phyloP scores from a whole-genome alignment of 2,329 filamentous ascomycete genomes.

The Pseudogymnoascus sp. region DNA sequence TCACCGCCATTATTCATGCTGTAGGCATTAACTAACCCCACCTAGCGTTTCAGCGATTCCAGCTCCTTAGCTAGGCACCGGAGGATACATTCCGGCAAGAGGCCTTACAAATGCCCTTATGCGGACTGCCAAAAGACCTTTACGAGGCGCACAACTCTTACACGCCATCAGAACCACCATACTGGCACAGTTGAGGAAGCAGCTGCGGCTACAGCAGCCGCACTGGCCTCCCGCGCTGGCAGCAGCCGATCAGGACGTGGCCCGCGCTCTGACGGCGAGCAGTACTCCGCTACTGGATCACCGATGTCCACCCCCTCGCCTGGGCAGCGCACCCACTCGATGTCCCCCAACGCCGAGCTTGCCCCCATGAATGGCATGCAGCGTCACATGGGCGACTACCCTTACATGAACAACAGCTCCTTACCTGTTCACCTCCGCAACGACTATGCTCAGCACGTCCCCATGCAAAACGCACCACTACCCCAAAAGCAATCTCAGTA shows the following conservation, averaged over 20 bases:
- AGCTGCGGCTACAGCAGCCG: slow-evolving; percentile 78
- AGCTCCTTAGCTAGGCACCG: slow-evolving; percentile 89
- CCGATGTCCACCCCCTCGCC: slow-evolving; percentile 77
- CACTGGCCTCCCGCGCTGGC: slow-evolving; percentile 49
- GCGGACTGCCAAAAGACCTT: slow-evolving; percentile 98
- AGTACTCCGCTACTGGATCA: slow-evolving; percentile 63
- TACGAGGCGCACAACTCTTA: slow-evolving; percentile 88
- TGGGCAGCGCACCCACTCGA: slow-evolving; percentile 61
- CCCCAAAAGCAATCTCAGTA: slow-evolving; percentile 26
- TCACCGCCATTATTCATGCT: not conserved
- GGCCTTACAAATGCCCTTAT: slow-evolving; percentile 95
- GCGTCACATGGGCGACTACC: slow-evolving; percentile 43
- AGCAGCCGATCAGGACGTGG: slow-evolving; percentile 36
- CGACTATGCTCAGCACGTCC: slow-evolving; percentile 36
- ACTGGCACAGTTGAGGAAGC: slow-evolving; percentile 93
- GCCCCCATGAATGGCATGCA: slow-evolving; percentile 63
- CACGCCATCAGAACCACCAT: slow-evolving; percentile 91
- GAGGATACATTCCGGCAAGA: slow-evolving; percentile 88
- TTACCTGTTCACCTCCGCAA: slow-evolving; percentile 75
- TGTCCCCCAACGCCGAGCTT: slow-evolving; percentile 72
- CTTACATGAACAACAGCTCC: slow-evolving; percentile 69
- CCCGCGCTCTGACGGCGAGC: slow-evolving; percentile 61
- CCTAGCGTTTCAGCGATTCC: slow-evolving; percentile 88
- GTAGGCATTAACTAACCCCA: slow-evolving; percentile 20
- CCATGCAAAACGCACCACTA: slow-evolving; percentile 59